Base-by-base conservation (phyloP, 1,284 basidiomycete genomes). In the Ceratobasidium sp. region DNA sequence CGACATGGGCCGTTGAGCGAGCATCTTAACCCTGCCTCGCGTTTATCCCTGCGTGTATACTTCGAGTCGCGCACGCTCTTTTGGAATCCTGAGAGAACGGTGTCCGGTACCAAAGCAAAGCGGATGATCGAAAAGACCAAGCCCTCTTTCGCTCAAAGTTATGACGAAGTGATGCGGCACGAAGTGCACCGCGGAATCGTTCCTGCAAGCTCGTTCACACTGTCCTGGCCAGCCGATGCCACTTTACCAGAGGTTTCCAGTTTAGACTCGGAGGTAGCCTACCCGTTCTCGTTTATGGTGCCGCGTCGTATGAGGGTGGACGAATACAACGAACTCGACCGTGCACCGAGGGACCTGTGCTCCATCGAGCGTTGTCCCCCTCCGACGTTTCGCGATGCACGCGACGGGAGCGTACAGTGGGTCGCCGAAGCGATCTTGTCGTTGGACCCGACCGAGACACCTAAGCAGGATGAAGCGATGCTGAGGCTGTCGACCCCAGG, bases 21-120 rank as follows among this genome's bases (percentile, higher is more conserved):
- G 36, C 36, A 41, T 41, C 36, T 41, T 11, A 41, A 41, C 36
- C 60, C 60, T 48, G 4, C 36, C 36, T 11, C 36, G 36, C 41
- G 56, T 11, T 45, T 71, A 15, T 71, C 67, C 44, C 33, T 71
- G 33, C 41, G 67, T 15, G 56, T 59, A 14, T 60, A 59, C 53
- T 71, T 71, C 44, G 67, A 71, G 44, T 71, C 67, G 41, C 67
- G 67, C 7, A 71, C 67, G 7, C 27, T 71, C 19, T 71, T 48
- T 27, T 71, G 67, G 67, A 48, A 24, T n/a, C 56, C 59, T 11
- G 67, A 71, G 24, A 14, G n/a, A 17, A 41, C 44, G 27, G 36
- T 17, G 33, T 15, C 47, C 1, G 29, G n/a, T 45, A 24, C 29
- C 3, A 60, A 60, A 19, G 19, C 59, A 7, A 56, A 19, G 4